A percentile compares a stretch with the other conserved stretches of the same genome.
Evolutionary conservation across 164 flowering plant species (phyloP).

Genomic region (Tetrastigma voinierianum): DNA sequence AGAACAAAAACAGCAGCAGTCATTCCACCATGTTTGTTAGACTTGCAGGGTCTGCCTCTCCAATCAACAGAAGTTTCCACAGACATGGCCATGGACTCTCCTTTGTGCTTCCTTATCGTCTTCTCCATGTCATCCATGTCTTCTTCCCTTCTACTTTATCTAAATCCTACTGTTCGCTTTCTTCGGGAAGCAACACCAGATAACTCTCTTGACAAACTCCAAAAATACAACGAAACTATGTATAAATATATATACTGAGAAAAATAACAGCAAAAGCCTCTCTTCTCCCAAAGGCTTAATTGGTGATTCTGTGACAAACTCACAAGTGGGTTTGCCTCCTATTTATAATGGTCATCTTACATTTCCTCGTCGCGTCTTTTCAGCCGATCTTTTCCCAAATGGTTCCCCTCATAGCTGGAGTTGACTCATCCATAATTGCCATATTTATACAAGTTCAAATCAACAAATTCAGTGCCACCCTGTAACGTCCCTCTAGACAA

Average conservation of each 20-base stretch:
- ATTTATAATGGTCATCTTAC: slow-evolving; percentile 11
- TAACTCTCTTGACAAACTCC: not conserved
- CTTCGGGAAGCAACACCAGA: too few species aligned
- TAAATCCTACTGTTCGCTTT: not conserved
- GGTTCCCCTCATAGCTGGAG: too few species aligned
- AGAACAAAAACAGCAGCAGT: slow-evolving; percentile 16
- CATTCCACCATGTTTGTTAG: slow-evolving; percentile 21
- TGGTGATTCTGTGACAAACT: slow-evolving; percentile 6
- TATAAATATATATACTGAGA: not conserved
- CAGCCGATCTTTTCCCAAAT: not conserved
- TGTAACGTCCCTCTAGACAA: too few species aligned
- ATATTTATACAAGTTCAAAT: too few species aligned
- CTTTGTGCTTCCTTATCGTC: slow-evolving; percentile 13
- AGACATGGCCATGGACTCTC: slow-evolving; percentile 15
- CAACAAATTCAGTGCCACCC: too few species aligned
- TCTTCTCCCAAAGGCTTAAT: slow-evolving; percentile 4
- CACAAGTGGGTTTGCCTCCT: not conserved
- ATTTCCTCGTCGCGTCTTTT: not conserved
- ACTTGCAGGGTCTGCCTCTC: slow-evolving; percentile 19
- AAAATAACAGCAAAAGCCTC: slow-evolving; percentile 1
- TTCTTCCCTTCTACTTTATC: not conserved
- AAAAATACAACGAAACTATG: not conserved
- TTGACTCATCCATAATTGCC: too few species aligned
- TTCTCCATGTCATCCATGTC: slow-evolving; percentile 18
- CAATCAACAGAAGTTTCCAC: slow-evolving; percentile 17